Base-by-base conservation (phyloP, 1,284 basidiomycete genomes). In the Athelia psychrophila region DNA sequence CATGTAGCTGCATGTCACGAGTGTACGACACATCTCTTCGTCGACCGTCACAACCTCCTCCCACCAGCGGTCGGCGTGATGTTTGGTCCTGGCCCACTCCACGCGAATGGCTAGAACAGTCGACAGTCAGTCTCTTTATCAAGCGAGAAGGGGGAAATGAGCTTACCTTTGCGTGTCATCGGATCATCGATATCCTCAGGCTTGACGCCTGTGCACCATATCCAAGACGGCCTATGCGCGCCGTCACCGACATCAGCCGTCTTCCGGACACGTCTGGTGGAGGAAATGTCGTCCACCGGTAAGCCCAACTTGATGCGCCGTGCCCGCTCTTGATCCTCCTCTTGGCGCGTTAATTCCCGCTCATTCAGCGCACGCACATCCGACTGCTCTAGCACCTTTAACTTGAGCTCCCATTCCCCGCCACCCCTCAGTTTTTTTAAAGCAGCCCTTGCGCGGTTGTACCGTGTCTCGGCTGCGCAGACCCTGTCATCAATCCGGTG, bases 351-450 rank as follows among this genome's bases (percentile, higher is more conserved):
- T 5, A 46, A 20, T 20, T 23, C 44, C 10, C 44, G 44, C 44
- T 46, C 44, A 18, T 46, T 46, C 6, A 46, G 44, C 4, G 54
- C 13, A 53, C 55, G 1, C 54, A 54, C 22, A 18, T 59, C 45
- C 38, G 61, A 56, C 15, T 53, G n/a, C 19, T 56, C 23, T 15
- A 64, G 50, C 15, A 25, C 50, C 24, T 44, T n/a, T 15, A 58
- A 33, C 3, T n/a, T 35, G 12, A 23, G 30, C 30, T 55, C 47
- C 60, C 58, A 60, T 0, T 47, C 52, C 2, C 60, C 58, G 1
- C 36, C 13, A 2, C 55, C 52, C 2, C 51, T 27, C 18, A 64
- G 51, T 2, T 49, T 30, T 1, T 48, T 32, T 4, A 51, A 38
- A 2, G 57, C 51, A 3, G 24, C 48, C 10, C 52, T 51, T 18